A percentile compares a stretch with the other conserved stretches of the same genome.
phyloP scores from a whole-genome alignment of 1,139 yeast species.

The Geotrichum histeridarum region DNA sequence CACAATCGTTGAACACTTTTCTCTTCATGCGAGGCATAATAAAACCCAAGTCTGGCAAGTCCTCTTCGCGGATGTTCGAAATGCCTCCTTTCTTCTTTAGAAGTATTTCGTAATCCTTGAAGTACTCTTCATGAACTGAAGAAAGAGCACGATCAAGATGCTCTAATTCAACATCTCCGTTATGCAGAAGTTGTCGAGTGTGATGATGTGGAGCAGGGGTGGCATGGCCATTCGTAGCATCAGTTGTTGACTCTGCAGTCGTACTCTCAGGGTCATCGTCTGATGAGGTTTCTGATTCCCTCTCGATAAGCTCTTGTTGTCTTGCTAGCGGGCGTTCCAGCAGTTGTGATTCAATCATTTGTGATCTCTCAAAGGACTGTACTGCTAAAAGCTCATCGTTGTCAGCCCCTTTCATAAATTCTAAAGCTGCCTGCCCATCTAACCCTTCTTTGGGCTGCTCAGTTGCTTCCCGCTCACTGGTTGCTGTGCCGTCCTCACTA shows the following conservation, averaged over 20 bases:
- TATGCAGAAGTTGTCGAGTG: slow-evolving; percentile 50
- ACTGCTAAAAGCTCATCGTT: slow-evolving; percentile 28
- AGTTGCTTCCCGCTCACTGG: slow-evolving; percentile 13
- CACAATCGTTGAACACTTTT: slow-evolving; percentile 60
- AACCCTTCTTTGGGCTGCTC: slow-evolving; percentile 16
- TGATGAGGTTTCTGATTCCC: slow-evolving; percentile 41
- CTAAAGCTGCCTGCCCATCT: slow-evolving; percentile 12
- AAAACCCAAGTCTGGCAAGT: slow-evolving; percentile 34
- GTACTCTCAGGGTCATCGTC: background rate
- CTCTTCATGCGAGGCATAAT: slow-evolving; percentile 71
- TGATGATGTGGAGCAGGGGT: background rate
- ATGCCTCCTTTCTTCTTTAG: slow-evolving; percentile 13
- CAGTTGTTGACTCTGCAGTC: slow-evolving; percentile 9
- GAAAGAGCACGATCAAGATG: slow-evolving; percentile 60
- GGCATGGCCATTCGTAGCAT: background rate
- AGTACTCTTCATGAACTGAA: slow-evolving; percentile 64
- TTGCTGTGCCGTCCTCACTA: slow-evolving; percentile 7
- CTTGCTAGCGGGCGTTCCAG: slow-evolving; percentile 78
- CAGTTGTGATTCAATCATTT: slow-evolving; percentile 60
- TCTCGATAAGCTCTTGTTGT: slow-evolving; percentile 58
- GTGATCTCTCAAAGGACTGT: slow-evolving; percentile 50
- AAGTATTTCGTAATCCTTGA: slow-evolving; percentile 42
- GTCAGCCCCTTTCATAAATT: slow-evolving; percentile 19
- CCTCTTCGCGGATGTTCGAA: slow-evolving; percentile 13
- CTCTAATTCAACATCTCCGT: slow-evolving; percentile 73